These are phyloP conservation scores for Hypholoma sublateritium DNA, from an alignment of 768 basidiomycete genomes.

Conservation along the genomic window DNA sequence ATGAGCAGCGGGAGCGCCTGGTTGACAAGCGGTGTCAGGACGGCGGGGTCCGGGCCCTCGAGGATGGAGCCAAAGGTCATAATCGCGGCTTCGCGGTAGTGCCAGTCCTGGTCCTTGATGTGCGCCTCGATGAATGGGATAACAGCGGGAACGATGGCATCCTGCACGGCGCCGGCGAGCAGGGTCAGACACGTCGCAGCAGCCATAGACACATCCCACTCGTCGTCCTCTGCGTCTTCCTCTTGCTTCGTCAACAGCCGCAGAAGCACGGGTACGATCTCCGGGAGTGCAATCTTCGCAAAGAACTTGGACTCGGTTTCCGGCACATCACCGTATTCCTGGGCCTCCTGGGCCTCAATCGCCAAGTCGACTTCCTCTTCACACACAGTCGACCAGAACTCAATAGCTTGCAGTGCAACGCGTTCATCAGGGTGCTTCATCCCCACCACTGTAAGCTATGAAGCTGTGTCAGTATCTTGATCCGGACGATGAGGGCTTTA, in stretches of 20 bases:
- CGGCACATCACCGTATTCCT: conserved; percentile 85
- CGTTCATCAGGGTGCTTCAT: conserved; percentile 93
- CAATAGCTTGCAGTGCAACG: conserved; percentile 94
- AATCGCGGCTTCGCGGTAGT: conserved; percentile 92
- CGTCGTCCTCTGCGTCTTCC: conserved; percentile 96
- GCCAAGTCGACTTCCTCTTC: conserved; percentile 95
- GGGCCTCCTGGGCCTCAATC: conserved; percentile 90
- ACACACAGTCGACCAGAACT: conserved; percentile 99
- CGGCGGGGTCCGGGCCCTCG: conserved; percentile 88
- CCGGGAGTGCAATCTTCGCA: conserved; percentile 91
- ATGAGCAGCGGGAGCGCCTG: conserved; percentile 94
- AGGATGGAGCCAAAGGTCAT: conserved; percentile 99
- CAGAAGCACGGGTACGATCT: conserved; percentile 92
- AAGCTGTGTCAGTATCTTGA: conserved; percentile 11
- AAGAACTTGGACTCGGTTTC: conserved; percentile 88
- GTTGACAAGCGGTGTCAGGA: conserved; percentile 87
- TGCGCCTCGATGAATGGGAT: conserved; percentile 98
- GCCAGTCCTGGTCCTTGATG: conserved; percentile 93
- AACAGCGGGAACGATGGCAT: conserved; percentile 86
- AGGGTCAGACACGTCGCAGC: conserved; percentile 89
- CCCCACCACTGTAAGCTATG: conserved; percentile 90
- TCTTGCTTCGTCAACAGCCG: conserved; percentile 89
- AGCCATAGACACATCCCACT: conserved; percentile 99
- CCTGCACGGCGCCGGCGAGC: conserved; percentile 87
- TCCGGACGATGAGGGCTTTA: background rate